Evolutionary conservation across 768 basidiomycete genomes (phyloP).

Genomic region (Russula sp.): DNA sequence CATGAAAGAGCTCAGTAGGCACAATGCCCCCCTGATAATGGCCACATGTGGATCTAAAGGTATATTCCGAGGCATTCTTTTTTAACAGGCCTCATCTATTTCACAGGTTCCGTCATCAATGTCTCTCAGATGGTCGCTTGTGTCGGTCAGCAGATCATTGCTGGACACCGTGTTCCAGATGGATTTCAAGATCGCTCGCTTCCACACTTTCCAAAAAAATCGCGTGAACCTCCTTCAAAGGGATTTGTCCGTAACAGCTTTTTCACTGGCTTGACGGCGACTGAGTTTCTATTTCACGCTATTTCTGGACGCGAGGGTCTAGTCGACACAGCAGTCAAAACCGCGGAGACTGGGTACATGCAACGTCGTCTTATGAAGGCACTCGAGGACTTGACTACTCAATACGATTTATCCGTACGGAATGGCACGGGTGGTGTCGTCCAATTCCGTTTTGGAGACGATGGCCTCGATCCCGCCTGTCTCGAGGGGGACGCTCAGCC

Average conservation of each 20-base stretch:
- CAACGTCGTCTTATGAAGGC: conserved; percentile 98
- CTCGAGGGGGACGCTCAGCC: conserved; percentile 94
- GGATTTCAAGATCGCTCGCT: conserved; percentile 98
- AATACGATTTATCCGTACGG: conserved; percentile 93
- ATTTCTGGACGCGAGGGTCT: conserved; percentile 98
- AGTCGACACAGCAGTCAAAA: conserved; percentile 99
- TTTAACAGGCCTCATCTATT: conserved; percentile 17
- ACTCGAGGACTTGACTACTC: conserved; percentile 90
- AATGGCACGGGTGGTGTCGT: conserved; percentile 94
- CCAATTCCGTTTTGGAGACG: conserved; percentile 95
- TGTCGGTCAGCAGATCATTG: conserved; percentile 98
- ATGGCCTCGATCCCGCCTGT: conserved; percentile 94
- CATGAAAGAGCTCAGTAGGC: conserved; percentile 95
- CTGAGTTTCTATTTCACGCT: conserved; percentile 98
- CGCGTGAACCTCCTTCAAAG: conserved; percentile 91
- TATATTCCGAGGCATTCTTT: conserved; percentile 24
- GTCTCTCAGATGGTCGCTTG: conserved; percentile 99
- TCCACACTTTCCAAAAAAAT: conserved; percentile 98
- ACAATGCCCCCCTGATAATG: conserved; percentile 98
- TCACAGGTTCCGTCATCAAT: conserved; percentile 95
- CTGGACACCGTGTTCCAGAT: conserved; percentile 95
- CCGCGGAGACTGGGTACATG: conserved; percentile 99
- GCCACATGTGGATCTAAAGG: conserved; percentile 99
- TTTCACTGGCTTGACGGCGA: conserved; percentile 83
- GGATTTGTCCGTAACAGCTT: conserved; percentile 98